A percentile compares a stretch with the other conserved stretches of the same genome.
phyloP scores from a whole-genome alignment of 352 stramenopile genomes.

The Detonula confervacea region DNA sequence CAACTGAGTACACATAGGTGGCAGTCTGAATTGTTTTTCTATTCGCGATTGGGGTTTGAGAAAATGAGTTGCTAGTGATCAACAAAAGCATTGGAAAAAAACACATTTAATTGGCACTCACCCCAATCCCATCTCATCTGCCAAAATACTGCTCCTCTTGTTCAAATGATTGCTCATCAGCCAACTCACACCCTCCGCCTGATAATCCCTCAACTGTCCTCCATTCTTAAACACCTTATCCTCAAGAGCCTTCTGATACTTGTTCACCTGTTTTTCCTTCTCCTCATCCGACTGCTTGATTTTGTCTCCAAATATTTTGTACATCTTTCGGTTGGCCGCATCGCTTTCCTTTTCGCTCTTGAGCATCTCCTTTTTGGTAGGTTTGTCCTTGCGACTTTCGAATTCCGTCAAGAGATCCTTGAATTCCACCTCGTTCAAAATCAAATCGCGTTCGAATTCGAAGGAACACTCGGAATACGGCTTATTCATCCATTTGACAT shows the following conservation, averaged over 20 bases:
- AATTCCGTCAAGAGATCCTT: slow-evolving; percentile 64
- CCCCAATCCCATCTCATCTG: slow-evolving; percentile 93
- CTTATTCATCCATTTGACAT: slow-evolving; percentile 88
- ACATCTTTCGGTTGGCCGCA: slow-evolving; percentile 53
- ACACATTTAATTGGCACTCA: too few relatives aligned
- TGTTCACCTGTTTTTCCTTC: slow-evolving; percentile 55
- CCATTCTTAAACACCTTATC: slow-evolving; percentile 91
- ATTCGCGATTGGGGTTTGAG: too few relatives aligned
- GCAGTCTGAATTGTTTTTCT: slow-evolving; percentile 92
- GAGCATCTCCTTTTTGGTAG: slow-evolving; percentile 59
- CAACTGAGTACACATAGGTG: slow-evolving; percentile 94
- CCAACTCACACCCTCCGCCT: slow-evolving; percentile 98
- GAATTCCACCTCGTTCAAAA: slow-evolving; percentile 81
- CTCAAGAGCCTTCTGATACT: slow-evolving; percentile 71
- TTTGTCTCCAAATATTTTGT: slow-evolving; percentile 81
- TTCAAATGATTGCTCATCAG: slow-evolving; percentile 89
- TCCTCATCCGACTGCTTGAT: slow-evolving; percentile 44
- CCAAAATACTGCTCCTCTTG: slow-evolving; percentile 93
- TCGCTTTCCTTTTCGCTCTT: slow-evolving; percentile 40
- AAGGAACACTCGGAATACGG: slow-evolving; percentile 84
- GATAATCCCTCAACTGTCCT: slow-evolving; percentile 95
- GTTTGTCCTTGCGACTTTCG: slow-evolving; percentile 58
- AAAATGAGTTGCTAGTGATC: background rate
- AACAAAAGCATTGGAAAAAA: slow-evolving; percentile 1
- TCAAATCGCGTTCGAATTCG: slow-evolving; percentile 86